Base-by-base conservation (phyloP, 140 eudicot genomes). In the Bidens hawaiensis region DNA sequence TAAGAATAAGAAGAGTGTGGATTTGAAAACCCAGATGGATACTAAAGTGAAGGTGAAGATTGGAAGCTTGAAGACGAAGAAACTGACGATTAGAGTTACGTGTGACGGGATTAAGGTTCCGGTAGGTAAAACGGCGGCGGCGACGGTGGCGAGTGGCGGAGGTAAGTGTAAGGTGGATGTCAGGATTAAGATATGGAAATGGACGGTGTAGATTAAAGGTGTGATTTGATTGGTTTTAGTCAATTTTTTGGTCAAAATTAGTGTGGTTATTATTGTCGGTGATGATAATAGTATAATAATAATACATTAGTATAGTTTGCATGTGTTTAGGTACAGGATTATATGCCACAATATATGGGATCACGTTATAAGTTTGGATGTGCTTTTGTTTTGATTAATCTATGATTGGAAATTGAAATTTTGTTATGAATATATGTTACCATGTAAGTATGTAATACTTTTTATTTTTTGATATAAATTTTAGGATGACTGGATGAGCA, bases 91-190 rank as follows among this genome's bases (percentile, higher is more conserved):
- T 1, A 73, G 94, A 28, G 95, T 90, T 13, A 77, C 71, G 1
- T 90, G 97, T 25, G 87, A 75, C 12, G 97, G 89, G 30, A 73
- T 83, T 6, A 72, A 63, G 58, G 76, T 61, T 2, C 96, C 96
- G 1, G 60, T 63, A 25, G 87, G 94, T 1, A 81, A 79, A 23
- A 54, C 85, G 0, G 62, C 85, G 0, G 62, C 85, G 41, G 50
- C 90, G 72, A 64, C 71, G 48, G 97, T 78, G 0, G 53, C 82
- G 13, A 75, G 79, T 11, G 33, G 82, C 0, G 67, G 67, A 47
- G 81, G 76, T 7, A 89, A 89, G 62, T 89, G 97, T 52, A 76
- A 85, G 70, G 89, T 85, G 75, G 87, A 85, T 81, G 80, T 82
- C 0, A 62, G 93, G 18, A 65, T 89, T 53, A 85, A 83, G 94